Evolutionary conservation across 2,329 filamentous ascomycete genomes (phyloP), one percentile per base, ranked within the genome.

Genomic region (Aspergillus aculeatus): DNA sequence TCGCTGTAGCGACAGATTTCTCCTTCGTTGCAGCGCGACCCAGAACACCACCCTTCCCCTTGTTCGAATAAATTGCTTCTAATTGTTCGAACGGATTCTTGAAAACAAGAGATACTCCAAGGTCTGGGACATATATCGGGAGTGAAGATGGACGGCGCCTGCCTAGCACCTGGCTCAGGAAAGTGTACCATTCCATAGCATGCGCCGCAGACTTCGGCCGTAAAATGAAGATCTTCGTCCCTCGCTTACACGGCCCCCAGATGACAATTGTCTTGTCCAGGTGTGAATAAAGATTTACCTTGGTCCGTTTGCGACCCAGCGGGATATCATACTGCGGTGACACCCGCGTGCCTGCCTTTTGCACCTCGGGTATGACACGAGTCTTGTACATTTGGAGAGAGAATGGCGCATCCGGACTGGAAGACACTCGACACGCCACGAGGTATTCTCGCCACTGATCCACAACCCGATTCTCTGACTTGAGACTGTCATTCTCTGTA

Each of bases 181-280:
- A 89, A 0, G 86, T 88, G 68, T 86, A 89, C 87, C 87, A 89
- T 69, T 89, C 87, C 10, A 87, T 83, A 6, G 86, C 84, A 66
- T 84, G 84, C 5, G 84, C 83, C 2, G 82, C 80, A 19, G 86
- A 87, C 12, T 83, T 81, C 5, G 86, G 81, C 31, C 85, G 82
- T 72, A 89, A 81, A 61, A 89, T 86, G 63, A 83, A 84, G 55
- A 89, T 87, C 35, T 80, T 79, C 1, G 84, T 86, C 3, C 84
- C 82, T 19, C 72, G 75, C 57, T 79, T 80, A 60, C 78, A 77
- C 3, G 83, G 82, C 32, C 82, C 78, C 81, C 86, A 89, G 10
- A 89, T 75, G 10, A 86, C 87, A 19, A 89, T 77, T 1, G 86
- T 87, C 71, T 89, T 89, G 72, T 89, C 87, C 16, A 89, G 75